Evolutionary conservation across 2,329 filamentous ascomycete species (phyloP), one percentile per base, ranked within the genome.

Genomic region (Penicillium sp.): DNA sequence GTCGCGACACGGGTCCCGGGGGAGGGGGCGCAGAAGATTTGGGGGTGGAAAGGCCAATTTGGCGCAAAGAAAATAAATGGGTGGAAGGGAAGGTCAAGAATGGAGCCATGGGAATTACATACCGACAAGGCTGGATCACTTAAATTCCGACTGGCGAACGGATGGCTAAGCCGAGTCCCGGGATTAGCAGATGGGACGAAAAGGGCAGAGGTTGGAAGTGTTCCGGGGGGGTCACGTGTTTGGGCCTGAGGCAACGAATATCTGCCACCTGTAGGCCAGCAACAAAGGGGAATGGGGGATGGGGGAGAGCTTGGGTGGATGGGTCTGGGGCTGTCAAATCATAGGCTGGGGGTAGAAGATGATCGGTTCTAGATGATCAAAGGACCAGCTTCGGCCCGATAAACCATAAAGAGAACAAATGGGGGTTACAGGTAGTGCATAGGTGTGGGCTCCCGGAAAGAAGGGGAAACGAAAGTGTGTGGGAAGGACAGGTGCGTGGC

Each of bases 81-180:
- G 27, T 9, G 27, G 13, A 49, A 22, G 10, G n/a, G 26, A 56
- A 48, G 26, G 51, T 35, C 19, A 27, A 47, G 44, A 49, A 54
- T 48, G 49, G 49, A 55, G 57, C 61, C 48, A 48, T 57, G 35
- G 42, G 53, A 60, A 62, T 44, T 70, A 76, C 73, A 71, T 76
- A 76, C 73, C 72, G 73, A 76, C 71, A 71, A 75, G 71, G 71
- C 65, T 75, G 72, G 69, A 69, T 67, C 62, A 73, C 65, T 74
- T 65, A 69, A 65, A 68, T 69, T 72, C 68, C 71, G 71, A 73
- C 66, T 73, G 68, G 68, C 69, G 68, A 71, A 66, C 69, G 70
- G 67, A 70, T 65, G 66, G 68, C 69, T 69, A 67, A 70, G 66
- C 71, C 70, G 69, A 59, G 66, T 69, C 67, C 73, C 71, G 71